A percentile compares a stretch with the other conserved stretches of the same genome.
Conservation (phyloP, 2,329 filamentous ascomycete species). For the Phaeosphaeria sp. region DNA sequence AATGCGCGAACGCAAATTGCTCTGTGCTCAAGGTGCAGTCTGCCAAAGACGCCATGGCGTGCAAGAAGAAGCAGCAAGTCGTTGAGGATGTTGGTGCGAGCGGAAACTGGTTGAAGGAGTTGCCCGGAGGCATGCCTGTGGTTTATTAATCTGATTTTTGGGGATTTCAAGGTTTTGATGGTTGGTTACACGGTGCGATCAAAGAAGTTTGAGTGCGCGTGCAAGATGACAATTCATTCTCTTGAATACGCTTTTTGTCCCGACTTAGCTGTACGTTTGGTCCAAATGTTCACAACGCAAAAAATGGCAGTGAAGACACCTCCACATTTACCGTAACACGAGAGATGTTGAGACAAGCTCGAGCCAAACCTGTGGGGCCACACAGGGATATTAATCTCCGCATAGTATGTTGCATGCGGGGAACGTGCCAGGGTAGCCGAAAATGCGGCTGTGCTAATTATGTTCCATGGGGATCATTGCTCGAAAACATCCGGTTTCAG, state of each 20-base stretch:
- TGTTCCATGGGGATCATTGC: neutral
- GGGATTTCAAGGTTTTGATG: neutral
- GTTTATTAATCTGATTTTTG: neutral
- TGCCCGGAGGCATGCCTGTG: slow-evolving; percentile 20
- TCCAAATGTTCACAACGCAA: too few species aligned
- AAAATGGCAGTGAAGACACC: too few species aligned
- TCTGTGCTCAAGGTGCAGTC: slow-evolving; percentile 39
- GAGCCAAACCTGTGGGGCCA: neutral
- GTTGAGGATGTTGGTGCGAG: slow-evolving; percentile 52
- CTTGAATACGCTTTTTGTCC: neutral
- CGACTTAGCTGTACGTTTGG: neutral
- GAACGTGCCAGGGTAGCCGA: neutral
- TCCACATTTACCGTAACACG: neutral
- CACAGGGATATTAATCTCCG: neutral
- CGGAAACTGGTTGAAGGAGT: slow-evolving; percentile 35
- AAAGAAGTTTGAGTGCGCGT: neutral
- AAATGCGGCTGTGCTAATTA: neutral
- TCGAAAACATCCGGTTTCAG: neutral
- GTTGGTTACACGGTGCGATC: too few species aligned
- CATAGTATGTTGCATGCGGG: neutral
- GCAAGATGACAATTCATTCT: neutral
- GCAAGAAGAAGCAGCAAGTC: slow-evolving; percentile 53
- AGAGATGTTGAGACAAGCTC: slow-evolving; percentile 4
- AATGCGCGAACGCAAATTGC: slow-evolving; percentile 40
- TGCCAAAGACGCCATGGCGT: slow-evolving; percentile 29